Conservation (phyloP, 179 eudicot species). For the Silene vulgaris region DNA sequence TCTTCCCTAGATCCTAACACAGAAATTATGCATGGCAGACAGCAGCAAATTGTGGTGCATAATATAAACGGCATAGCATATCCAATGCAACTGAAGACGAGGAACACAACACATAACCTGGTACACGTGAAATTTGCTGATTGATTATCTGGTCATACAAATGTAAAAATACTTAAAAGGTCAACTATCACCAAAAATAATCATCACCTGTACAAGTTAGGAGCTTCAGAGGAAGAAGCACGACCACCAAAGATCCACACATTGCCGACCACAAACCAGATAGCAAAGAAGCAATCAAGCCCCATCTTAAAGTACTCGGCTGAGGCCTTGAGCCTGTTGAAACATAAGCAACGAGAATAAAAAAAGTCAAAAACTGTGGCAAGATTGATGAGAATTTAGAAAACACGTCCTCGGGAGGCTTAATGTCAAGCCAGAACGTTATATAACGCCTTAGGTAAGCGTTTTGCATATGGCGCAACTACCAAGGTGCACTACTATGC, state of each 20-base stretch:
- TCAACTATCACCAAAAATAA: constrained; percentile 1
- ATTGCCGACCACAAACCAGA: constrained; percentile 99
- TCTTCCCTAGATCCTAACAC: constrained; percentile 90
- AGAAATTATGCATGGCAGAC: constrained; percentile 97
- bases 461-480: no score
- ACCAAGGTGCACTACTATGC: neutral
- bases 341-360: constrained; percentile 13
- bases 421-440: no score
- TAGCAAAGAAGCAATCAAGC: constrained; percentile 95
- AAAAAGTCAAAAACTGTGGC: neutral
- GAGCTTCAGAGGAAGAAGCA: constrained; percentile 84
- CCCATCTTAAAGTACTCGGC: constrained; percentile 90
- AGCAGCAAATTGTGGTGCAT: constrained; percentile 94
- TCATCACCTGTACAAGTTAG: constrained; percentile 83
- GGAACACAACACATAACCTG: constrained; percentile 95
- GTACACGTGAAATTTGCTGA: constrained; percentile 12
- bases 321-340: constrained; percentile 61
- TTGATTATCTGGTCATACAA: constrained; percentile 17
- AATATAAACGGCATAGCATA: constrained; percentile 98
- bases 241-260: constrained; percentile 99
- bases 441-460: neutral
- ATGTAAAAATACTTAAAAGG: neutral
- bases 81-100: constrained; percentile 87
- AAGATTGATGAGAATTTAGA: neutral
- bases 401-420: no score